These are phyloP conservation scores for Heliosperma pusillum DNA, from an alignment of 148 eudicot genomes.

Conservation along the genomic window DNA sequence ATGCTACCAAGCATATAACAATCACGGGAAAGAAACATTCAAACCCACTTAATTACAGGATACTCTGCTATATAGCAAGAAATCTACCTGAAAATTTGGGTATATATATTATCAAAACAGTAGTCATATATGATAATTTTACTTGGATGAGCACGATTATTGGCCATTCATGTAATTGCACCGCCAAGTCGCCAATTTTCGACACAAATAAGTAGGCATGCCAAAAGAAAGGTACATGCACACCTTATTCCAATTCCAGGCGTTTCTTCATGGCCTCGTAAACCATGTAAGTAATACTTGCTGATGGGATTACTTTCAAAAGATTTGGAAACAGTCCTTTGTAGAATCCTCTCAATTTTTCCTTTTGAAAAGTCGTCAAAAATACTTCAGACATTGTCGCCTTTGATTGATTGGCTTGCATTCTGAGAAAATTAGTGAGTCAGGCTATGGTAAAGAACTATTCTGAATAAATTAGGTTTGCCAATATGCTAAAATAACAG, in stretches of 20 bases:
- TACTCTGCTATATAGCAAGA: conserved; percentile 4
- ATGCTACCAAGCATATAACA: conserved; percentile 28
- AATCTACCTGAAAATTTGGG: conserved; percentile 21
- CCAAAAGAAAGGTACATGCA: conserved; percentile 14
- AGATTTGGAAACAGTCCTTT: conserved; percentile 95
- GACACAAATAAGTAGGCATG: conserved; percentile 21
- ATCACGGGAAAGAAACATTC: conserved; percentile 13
- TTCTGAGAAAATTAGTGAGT: conserved; percentile 42
- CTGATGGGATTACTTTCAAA: conserved; percentile 89
- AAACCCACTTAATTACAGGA: conserved; percentile 17
- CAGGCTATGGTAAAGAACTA: background rate
- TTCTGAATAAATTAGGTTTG: background rate
- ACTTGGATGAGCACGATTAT: conserved; percentile 29
- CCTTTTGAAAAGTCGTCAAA: conserved; percentile 53
- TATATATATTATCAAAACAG: conserved; percentile 20
- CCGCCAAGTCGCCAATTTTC: conserved; percentile 16
- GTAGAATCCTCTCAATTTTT: conserved; percentile 82
- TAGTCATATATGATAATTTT: conserved; percentile 12
- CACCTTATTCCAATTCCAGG: conserved; percentile 52
- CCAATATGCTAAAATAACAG: background rate
- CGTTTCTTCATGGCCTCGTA: conserved; percentile 92
- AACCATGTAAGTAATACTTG: conserved; percentile 86
- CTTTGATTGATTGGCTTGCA: conserved; percentile 71
- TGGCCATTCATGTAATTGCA: conserved; percentile 26
- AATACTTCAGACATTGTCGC: conserved; percentile 79